These are phyloP conservation scores for Lactifluus hygrophoroides DNA, from an alignment of 768 basidiomycete species.

Conservation along the genomic window DNA sequence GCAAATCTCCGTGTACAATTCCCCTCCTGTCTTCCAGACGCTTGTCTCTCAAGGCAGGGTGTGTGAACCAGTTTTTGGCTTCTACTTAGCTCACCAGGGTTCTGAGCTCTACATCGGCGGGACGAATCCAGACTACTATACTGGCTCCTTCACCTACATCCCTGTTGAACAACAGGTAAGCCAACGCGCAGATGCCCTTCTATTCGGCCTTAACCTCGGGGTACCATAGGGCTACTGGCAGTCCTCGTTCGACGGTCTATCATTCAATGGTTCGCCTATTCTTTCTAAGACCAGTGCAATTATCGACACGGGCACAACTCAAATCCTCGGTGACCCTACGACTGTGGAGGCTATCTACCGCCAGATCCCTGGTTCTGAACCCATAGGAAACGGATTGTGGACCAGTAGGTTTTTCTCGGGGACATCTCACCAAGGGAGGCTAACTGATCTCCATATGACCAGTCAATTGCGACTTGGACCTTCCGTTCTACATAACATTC, in stretches of 20 bases:
- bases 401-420: neutral
- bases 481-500: neutral
- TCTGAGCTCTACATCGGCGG: slow-evolving; percentile 28
- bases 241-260: slow-evolving; percentile 22
- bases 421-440: neutral
- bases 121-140: slow-evolving; percentile 5
- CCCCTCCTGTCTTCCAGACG: slow-evolving; percentile 30
- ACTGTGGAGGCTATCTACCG: neutral
- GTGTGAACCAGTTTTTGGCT: slow-evolving; percentile 34
- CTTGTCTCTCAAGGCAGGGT: slow-evolving; percentile 31
- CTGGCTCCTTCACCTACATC: neutral
- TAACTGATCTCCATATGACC: no score
- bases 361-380: neutral
- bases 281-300: slow-evolving; percentile 16
- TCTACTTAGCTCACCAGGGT: slow-evolving; percentile 36
- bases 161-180: neutral
- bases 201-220: slow-evolving; percentile 23
- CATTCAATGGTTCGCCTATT: slow-evolving; percentile 19
- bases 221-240: neutral
- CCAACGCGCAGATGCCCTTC: slow-evolving; percentile 6
- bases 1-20: slow-evolving; percentile 17
- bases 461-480: neutral
- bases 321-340: slow-evolving; percentile 20
- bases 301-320: slow-evolving; percentile 28
- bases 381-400: no score